Percentiles rank a stretch among this genome's conserved stretches.
These are phyloP conservation scores for Ziziphus jujuba DNA, from an alignment of 306 rosid genomes.

Conservation along the genomic window DNA sequence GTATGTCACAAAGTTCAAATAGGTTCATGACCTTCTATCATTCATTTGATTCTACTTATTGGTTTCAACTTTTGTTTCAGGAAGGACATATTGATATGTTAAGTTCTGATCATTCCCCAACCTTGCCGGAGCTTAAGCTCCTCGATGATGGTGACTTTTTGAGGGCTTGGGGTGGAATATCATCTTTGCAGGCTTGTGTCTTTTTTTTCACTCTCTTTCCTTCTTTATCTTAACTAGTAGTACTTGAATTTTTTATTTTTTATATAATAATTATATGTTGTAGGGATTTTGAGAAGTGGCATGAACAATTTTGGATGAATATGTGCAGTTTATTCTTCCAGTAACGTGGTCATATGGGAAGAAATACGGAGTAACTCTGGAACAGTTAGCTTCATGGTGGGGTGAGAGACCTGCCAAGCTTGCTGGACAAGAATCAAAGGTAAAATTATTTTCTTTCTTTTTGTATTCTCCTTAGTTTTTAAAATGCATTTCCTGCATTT, in stretches of 20 bases:
- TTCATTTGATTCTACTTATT: background rate
- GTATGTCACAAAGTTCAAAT: slow-evolving; percentile 30
- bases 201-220: too few species aligned
- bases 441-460: slow-evolving; percentile 16
- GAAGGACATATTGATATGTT: slow-evolving; percentile 80
- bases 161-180: slow-evolving; percentile 97
- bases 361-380: slow-evolving; percentile 75
- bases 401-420: slow-evolving; percentile 83
- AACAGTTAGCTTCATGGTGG: slow-evolving; percentile 85
- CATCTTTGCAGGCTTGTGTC: slow-evolving; percentile 73
- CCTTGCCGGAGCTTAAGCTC: slow-evolving; percentile 83
- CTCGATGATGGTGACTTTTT: slow-evolving; percentile 77
- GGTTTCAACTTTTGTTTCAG: slow-evolving; percentile 39
- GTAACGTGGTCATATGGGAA: slow-evolving; percentile 79
- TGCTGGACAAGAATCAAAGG: slow-evolving; percentile 79
- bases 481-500: background rate
- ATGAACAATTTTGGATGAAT: background rate
- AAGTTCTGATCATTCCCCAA: slow-evolving; percentile 91
- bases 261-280: too few species aligned
- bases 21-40: background rate
- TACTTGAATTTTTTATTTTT: background rate
- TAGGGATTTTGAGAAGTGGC: too few species aligned
- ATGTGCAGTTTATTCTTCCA: slow-evolving; percentile 78
- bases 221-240: too few species aligned
- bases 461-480: background rate